phyloP scores from a whole-genome alignment of 83 land plant genomes.

The Diphasiastrum complanatum region DNA sequence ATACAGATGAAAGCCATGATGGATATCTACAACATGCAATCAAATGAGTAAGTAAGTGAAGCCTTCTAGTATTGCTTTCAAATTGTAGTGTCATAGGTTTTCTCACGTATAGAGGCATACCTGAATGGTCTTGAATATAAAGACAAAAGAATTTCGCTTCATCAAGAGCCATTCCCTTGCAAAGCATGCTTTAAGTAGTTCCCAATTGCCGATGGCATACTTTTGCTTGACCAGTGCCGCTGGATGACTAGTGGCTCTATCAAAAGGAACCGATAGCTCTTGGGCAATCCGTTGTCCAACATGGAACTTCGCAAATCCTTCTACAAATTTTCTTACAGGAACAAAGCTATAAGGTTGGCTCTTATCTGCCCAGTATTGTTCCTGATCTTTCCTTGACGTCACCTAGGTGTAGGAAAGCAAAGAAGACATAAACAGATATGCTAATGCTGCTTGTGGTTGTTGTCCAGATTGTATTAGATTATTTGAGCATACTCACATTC shows the following conservation, averaged over 20 bases:
- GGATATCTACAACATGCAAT: not conserved
- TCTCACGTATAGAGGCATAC: no score
- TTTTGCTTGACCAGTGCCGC: slow-evolving; percentile 11
- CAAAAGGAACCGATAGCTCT: slow-evolving; percentile 17
- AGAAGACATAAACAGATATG: no score
- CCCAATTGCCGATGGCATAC: slow-evolving; percentile 30
- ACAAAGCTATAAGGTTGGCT: slow-evolving; percentile 8
- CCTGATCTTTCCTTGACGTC: slow-evolving; percentile 32
- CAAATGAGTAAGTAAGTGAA: no score
- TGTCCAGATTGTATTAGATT: no score
- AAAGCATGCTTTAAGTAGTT: slow-evolving; percentile 45
- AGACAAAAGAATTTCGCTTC: slow-evolving; percentile 39
- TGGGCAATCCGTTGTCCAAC: slow-evolving; percentile 12
- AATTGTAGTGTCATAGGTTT: no score
- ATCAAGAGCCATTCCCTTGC: slow-evolving; percentile 37
- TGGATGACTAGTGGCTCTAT: slow-evolving; percentile 6
- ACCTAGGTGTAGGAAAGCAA: slow-evolving; percentile 17
- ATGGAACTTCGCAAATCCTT: slow-evolving; percentile 15
- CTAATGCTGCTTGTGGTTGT: no score
- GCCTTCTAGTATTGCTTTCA: no score
- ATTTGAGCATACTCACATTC: no score
- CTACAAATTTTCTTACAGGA: slow-evolving; percentile 18
- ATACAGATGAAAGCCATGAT: not conserved
- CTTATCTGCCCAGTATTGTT: slow-evolving; percentile 30
- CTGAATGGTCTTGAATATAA: slow-evolving; percentile 39